These are phyloP conservation scores for Alternaria ventricosa DNA, from an alignment of 2,329 filamentous ascomycete genomes.

Conservation along the genomic window DNA sequence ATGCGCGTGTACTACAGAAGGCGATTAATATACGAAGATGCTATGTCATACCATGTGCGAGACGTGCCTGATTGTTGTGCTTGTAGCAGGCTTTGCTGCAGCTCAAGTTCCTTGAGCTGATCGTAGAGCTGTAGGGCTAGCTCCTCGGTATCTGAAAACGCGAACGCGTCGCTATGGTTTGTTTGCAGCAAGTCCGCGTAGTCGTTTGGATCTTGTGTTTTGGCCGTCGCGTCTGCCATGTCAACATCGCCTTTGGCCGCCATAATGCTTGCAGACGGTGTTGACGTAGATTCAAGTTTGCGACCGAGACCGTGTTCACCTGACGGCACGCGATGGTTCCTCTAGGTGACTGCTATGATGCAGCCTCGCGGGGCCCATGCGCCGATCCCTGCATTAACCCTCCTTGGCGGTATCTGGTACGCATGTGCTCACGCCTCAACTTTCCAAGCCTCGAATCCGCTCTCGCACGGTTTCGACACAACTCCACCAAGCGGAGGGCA, in stretches of 20 bases:
- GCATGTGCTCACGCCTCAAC: conserved; percentile 28
- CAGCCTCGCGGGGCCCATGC: conserved; percentile 31
- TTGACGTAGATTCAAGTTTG: conserved; percentile 1
- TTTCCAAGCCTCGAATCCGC: conserved; percentile 12
- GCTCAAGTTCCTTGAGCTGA: conserved; percentile 70
- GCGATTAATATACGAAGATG: conserved; percentile 18
- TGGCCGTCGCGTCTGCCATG: conserved; percentile 28
- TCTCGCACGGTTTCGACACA: conserved; percentile 27
- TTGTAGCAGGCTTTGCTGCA: conserved; percentile 73
- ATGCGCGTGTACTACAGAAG: conserved; percentile 30
- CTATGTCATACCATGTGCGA: not conserved
- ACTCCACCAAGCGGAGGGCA: conserved; percentile 28
- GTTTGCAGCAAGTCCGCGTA: conserved; percentile 52
- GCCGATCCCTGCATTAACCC: conserved; percentile 35
- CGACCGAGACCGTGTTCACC: conserved; percentile 25
- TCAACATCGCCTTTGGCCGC: conserved; percentile 23
- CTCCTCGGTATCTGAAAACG: conserved; percentile 70
- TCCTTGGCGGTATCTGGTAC: conserved; percentile 33
- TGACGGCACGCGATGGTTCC: conserved; percentile 20
- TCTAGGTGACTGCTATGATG: conserved; percentile 22
- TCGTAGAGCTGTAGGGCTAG: conserved; percentile 74
- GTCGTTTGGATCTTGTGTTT: conserved; percentile 21
- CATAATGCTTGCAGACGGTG: conserved; percentile 24
- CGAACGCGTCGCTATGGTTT: conserved; percentile 56
- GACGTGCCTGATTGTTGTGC: conserved; percentile 46